phyloP scores from a whole-genome alignment of 345 rosid genomes.

The Carallia brachiata region DNA sequence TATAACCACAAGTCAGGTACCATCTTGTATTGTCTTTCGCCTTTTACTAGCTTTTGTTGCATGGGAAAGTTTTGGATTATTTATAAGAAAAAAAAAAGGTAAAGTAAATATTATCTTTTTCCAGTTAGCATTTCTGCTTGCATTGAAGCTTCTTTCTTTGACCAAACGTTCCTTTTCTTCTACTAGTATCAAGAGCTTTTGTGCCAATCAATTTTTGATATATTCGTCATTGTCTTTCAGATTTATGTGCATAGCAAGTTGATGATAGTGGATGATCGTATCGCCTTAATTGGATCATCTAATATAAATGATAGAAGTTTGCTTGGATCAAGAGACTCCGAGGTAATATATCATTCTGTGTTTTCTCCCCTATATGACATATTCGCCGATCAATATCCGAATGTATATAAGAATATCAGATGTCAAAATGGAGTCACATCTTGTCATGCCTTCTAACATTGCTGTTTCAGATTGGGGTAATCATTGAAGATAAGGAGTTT shows the following conservation, averaged over 20 bases:
- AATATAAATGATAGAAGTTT: constrained; percentile 87
- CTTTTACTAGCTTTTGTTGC: background rate
- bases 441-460: background rate
- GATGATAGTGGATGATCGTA: constrained; percentile 75
- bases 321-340: constrained; percentile 94
- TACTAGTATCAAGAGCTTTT: no score
- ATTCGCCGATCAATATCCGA: no score
- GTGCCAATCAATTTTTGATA: background rate
- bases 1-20: constrained; percentile 84
- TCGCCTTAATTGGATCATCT: constrained; percentile 73
- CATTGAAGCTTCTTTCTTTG: no score
- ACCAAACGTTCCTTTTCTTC: no score
- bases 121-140: no score
- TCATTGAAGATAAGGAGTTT: constrained; percentile 84
- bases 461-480: constrained; percentile 66
- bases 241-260: constrained; percentile 94
- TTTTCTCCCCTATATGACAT: background rate
- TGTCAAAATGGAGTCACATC: background rate
- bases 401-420: no score
- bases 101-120: no score
- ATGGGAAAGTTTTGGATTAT: no score
- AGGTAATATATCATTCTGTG: constrained; percentile 41
- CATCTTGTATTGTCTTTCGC: background rate
- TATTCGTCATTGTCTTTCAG: constrained; percentile 27
- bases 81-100: no score